Evolutionary conservation across 148 eudicot genomes (phyloP), one percentile per base, ranked within the genome.

Genomic region (Vaccinium macrocarpon): DNA sequence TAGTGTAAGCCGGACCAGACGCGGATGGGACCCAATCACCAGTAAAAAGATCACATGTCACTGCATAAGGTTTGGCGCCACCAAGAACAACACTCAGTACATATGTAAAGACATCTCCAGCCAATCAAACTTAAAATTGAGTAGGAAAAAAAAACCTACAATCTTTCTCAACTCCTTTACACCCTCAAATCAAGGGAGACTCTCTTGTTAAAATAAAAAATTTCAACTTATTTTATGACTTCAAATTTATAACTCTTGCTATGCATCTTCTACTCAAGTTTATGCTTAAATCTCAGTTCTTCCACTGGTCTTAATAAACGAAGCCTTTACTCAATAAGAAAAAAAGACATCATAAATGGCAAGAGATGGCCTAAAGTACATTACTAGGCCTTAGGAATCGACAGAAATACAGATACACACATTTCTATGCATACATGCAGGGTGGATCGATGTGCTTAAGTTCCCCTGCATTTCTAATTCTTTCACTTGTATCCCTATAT

Each of bases 11-110:
- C 8, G 95, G 97, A 80, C 94, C 93, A 50, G 85, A 88, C 23
- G 90, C 84, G 78, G 91, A 82, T 59, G 91, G 98, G 82, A 93
- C 72, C 98, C 99, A 96, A 57, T 91, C 93, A 80, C 98, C 99
- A 35, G 57, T 76, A 62, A 92, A 94, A 61, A 92, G 88, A 91
- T 96, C 83, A 82, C 99, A 96, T 55, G 83, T 88, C 86, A 53
- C 95, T 87, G 87, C 93, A 88, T 78, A 68, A 64, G 29, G 42
- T 68, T 4, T 68, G 42, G 42, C 8, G 42, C 73, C 73, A 68
- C 73, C 19, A 68, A 27, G 18, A 68, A 68, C 18, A 68, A 68
- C 0, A 1, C 42, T 68, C 42, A 68, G 19, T 13, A 27, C 73
- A 27, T 5, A 29, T 32, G 73, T 68, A 27, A 27, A 27, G 73